Evolutionary conservation across 2,329 filamentous ascomycete species (phyloP).

Genomic region (Sclerotiophoma versabilis): DNA sequence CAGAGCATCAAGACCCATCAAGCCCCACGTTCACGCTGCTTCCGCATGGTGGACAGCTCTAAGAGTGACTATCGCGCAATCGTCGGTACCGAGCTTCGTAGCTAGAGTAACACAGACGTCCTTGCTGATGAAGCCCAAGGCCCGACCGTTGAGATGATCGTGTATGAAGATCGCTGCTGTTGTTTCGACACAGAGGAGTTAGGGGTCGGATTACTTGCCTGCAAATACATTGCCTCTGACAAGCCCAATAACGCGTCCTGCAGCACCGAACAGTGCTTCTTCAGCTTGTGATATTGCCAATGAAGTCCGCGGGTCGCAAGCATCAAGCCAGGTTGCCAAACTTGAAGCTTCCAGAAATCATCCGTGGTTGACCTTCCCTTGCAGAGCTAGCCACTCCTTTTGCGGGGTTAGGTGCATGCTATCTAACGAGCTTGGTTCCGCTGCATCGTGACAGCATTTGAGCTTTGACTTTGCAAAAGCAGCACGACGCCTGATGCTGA

Average conservation of each 20-base stretch:
- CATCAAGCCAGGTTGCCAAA: slow-evolving; percentile 16
- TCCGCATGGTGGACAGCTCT: slow-evolving; percentile 39
- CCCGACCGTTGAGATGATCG: slow-evolving; percentile 22
- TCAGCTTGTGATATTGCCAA: slow-evolving; percentile 32
- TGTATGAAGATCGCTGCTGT: slow-evolving; percentile 14
- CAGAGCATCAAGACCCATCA: slow-evolving; percentile 12
- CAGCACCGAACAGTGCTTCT: slow-evolving; percentile 4
- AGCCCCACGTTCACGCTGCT: slow-evolving; percentile 25
- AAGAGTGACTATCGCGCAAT: slow-evolving; percentile 32
- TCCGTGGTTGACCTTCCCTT: slow-evolving; percentile 38
- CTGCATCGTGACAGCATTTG: slow-evolving; percentile 31
- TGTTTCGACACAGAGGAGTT: slow-evolving; percentile 18
- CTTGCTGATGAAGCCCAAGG: slow-evolving; percentile 32
- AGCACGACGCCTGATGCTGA: slow-evolving; percentile 28
- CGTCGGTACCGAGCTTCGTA: slow-evolving; percentile 39
- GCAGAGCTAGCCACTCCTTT: slow-evolving; percentile 32
- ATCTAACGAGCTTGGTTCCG: slow-evolving; percentile 35
- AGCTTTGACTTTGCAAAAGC: slow-evolving; percentile 33
- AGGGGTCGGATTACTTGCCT: slow-evolving; percentile 8
- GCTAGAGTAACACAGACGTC: slow-evolving; percentile 35
- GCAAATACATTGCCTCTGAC: slow-evolving; percentile 11
- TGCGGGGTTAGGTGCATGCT: slow-evolving; percentile 41
- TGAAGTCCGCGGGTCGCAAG: slow-evolving; percentile 21
- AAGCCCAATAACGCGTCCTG: slow-evolving; percentile 20
- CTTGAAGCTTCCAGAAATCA: slow-evolving; percentile 28